phyloP scores from a whole-genome alignment of 352 stramenopile genomes.

The Globisporangium apiculatum region DNA sequence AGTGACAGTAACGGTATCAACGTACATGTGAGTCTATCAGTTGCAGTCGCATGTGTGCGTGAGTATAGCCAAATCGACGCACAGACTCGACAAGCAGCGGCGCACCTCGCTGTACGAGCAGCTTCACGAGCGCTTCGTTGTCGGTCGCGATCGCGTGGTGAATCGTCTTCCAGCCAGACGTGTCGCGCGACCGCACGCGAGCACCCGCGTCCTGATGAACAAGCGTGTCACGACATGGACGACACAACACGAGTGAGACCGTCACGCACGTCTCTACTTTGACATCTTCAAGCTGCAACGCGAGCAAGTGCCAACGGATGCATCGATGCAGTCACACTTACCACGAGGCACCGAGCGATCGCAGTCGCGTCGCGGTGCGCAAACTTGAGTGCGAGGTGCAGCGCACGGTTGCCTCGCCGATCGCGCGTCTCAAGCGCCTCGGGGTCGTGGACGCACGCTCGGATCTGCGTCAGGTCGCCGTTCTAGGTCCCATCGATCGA shows the following conservation, averaged over 20 bases:
- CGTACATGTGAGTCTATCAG: neutral
- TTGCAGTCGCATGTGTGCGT: no score
- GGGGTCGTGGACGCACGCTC: conserved; percentile 20
- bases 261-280: neutral
- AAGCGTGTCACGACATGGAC: neutral
- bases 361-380: conserved; percentile 41
- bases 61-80: neutral
- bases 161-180: conserved; percentile 53
- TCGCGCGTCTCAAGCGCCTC: conserved; percentile 44
- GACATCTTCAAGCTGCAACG: neutral
- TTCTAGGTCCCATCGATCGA: conserved; percentile 23
- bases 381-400: conserved; percentile 68
- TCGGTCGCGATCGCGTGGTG: conserved; percentile 51
- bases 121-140: conserved; percentile 50
- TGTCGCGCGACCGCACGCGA: conserved; percentile 54
- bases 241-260: no score
- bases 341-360: conserved; percentile 52
- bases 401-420: conserved; percentile 42
- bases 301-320: neutral
- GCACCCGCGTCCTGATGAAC: conserved; percentile 38
- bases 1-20: neutral
- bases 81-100: neutral
- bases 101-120: conserved; percentile 42
- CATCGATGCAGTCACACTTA: conserved; percentile 8
- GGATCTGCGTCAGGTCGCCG: conserved; percentile 49